phyloP scores from a whole-genome alignment of 768 basidiomycete species.

The Termitomyces sp. region DNA sequence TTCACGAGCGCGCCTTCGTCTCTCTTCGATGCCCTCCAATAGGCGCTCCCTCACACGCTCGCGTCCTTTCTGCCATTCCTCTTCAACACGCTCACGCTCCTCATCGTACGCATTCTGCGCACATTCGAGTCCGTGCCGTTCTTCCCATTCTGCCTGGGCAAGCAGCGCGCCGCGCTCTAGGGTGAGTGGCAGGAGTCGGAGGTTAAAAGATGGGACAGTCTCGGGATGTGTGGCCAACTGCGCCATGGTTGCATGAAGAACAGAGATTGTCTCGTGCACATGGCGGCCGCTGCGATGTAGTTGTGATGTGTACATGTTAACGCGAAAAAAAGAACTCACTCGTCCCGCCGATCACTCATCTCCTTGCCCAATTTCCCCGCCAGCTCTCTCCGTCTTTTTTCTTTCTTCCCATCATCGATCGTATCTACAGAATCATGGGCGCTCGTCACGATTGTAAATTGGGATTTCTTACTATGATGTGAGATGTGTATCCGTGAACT shows the following conservation, averaged over 20 bases:
- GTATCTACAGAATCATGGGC: background rate
- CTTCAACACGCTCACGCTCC: constrained; percentile 74
- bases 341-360: constrained; percentile 68
- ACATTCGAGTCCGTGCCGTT: constrained; percentile 61
- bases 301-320: constrained; percentile 5
- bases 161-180: constrained; percentile 75
- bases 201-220: constrained; percentile 55
- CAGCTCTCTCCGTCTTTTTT: constrained; percentile 64
- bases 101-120: constrained; percentile 72
- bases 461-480: constrained; percentile 9
- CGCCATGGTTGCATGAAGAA: constrained; percentile 51
- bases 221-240: constrained; percentile 70
- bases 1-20: constrained; percentile 71
- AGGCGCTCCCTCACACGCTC: constrained; percentile 74
- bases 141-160: constrained; percentile 59
- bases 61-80: constrained; percentile 74
- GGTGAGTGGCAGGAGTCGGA: constrained; percentile 69
- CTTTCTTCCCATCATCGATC: constrained; percentile 45
- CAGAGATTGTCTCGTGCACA: constrained; percentile 56
- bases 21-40: constrained; percentile 81
- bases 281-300: constrained; percentile 44
- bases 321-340: constrained; percentile 38
- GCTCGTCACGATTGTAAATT: background rate
- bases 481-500: constrained; percentile 32
- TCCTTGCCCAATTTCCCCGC: constrained; percentile 71